Evolutionary conservation across 2,329 filamentous ascomycete genomes (phyloP).

Genomic region (Scolecobasidium constrictum): DNA sequence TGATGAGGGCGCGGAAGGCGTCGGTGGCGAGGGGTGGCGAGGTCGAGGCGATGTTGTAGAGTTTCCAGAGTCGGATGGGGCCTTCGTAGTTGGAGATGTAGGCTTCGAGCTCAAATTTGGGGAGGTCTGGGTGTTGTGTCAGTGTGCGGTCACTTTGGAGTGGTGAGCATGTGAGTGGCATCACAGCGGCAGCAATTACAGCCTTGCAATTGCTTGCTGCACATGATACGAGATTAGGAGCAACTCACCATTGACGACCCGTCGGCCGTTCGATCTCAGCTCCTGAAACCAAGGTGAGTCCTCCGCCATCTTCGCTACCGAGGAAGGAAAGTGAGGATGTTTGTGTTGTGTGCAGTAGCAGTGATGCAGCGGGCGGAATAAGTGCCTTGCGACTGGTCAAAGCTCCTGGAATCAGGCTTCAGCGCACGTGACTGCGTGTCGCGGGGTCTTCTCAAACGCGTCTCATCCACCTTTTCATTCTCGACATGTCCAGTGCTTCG

Average conservation of each 20-base stretch:
- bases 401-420: no score
- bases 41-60: constrained; percentile 68
- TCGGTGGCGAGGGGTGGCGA: constrained; percentile 69
- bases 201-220: neutral
- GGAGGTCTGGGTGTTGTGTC: constrained; percentile 50
- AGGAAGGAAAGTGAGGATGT: neutral
- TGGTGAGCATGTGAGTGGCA: neutral
- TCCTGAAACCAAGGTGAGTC: neutral
- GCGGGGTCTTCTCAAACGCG: no score
- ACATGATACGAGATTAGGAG: no score
- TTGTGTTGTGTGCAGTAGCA: no score
- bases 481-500: no score
- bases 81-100: constrained; percentile 86
- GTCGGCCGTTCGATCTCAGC: neutral
- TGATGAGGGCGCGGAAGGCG: constrained; percentile 66
- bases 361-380: no score
- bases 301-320: neutral
- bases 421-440: no score
- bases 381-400: no score
- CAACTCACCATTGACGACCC: neutral
- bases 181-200: neutral
- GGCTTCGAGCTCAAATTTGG: constrained; percentile 83
- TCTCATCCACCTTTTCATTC: no score
- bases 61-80: constrained; percentile 68
- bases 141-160: neutral